Conservation (phyloP, 371 early-diverging fungal species). For the Mortierella sp. region DNA sequence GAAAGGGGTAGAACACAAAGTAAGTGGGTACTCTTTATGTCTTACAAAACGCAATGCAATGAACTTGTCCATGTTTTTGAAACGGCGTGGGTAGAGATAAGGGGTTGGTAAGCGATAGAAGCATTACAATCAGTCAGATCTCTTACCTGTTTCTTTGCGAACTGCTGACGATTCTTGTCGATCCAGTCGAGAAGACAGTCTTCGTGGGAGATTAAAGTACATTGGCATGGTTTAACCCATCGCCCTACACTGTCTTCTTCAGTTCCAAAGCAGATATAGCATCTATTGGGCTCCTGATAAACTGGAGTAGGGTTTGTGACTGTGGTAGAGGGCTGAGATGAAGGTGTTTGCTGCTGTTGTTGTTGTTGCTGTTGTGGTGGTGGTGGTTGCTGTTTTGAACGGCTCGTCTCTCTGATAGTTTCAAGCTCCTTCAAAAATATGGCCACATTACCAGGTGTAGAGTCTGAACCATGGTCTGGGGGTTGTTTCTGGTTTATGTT, state of each 20-base stretch:
- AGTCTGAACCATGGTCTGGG: background rate
- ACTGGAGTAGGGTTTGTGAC: constrained; percentile 5
- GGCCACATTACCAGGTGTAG: constrained; percentile 9
- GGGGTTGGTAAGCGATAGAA: background rate
- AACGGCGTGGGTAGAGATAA: background rate
- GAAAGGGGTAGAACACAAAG: background rate
- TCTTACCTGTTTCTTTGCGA: constrained; percentile 65
- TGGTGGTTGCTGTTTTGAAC: constrained; percentile 12
- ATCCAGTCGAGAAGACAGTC: constrained; percentile 84
- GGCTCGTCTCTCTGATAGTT: constrained; percentile 20
- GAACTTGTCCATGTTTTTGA: background rate
- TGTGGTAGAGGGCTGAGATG: constrained; percentile 4
- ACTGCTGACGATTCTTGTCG: constrained; percentile 74
- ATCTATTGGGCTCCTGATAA: constrained; percentile 55
- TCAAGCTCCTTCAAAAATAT: constrained; percentile 39
- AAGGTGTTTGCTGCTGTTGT: constrained; percentile 3
- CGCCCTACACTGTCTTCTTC: constrained; percentile 67
- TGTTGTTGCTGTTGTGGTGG: constrained; percentile 11
- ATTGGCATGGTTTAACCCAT: constrained; percentile 84
- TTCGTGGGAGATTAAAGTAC: constrained; percentile 80
- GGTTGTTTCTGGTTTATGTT: constrained; percentile 5
- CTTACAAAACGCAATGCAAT: background rate
- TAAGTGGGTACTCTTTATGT: background rate
- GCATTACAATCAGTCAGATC: background rate
- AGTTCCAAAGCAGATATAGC: constrained; percentile 80